Conservation (phyloP, 2,329 filamentous ascomycete species). For the Phyllosticta paracitricarpa region DNA sequence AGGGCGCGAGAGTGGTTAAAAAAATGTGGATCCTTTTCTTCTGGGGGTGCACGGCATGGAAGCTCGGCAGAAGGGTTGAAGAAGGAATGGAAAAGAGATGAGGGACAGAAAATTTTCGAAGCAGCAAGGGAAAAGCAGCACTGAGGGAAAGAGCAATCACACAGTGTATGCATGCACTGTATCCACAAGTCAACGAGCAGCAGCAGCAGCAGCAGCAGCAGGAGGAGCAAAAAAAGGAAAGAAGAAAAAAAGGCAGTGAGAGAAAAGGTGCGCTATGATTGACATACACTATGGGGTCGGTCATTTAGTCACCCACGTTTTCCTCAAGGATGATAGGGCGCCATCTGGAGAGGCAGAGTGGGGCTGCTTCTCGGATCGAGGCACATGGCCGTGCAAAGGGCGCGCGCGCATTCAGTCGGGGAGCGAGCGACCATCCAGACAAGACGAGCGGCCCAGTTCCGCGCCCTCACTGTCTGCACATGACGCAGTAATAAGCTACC, state of each 20-base stretch:
- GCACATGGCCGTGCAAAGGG: not conserved
- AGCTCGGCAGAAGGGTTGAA: not conserved
- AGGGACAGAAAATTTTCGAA: not conserved
- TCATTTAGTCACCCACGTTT: not conserved
- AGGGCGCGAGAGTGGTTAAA: not conserved
- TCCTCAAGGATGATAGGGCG: not conserved
- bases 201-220: too few relatives aligned
- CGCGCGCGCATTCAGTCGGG: not conserved
- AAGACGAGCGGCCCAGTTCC: not conserved
- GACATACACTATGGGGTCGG: not conserved
- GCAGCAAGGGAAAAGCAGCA: not conserved
- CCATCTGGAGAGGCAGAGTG: not conserved
- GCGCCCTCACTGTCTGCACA: not conserved
- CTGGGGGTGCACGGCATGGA: not conserved
- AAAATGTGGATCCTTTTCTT: not conserved
- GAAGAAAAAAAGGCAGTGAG: not conserved
- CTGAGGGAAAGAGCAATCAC: not conserved
- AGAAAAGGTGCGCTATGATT: not conserved
- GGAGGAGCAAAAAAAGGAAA: not conserved
- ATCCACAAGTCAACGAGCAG: not conserved
- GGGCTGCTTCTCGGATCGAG: not conserved
- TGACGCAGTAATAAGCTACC: not conserved
- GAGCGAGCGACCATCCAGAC: not conserved
- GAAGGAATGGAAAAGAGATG: not conserved
- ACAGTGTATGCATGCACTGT: not conserved